Evolutionary conservation across 345 rosid genomes (phyloP), one percentile per base, ranked within the genome.

Genomic region (Linum tenue): DNA sequence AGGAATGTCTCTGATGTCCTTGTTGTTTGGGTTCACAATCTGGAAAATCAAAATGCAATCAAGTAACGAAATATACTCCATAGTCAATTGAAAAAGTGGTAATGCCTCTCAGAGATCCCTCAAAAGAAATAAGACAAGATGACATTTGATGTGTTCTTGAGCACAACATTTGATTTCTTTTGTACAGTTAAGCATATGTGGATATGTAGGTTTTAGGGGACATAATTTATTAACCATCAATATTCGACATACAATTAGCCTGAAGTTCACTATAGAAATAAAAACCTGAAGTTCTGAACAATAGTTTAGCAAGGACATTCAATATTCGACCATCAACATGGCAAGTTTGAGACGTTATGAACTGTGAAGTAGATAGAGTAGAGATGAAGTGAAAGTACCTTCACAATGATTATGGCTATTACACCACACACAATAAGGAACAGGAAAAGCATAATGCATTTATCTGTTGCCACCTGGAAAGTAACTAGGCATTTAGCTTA

Each of bases 381-480:
- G 60, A 57, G 38, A 31, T 3, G 11, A 31, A 15, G 53, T 48
- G 53, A 48, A 22, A 48, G 59, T 87, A 94, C 99, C 99, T 94
- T 94, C 78, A 94, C 99, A 58, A 94, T 39, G 60, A 90, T 94
- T 62, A 94, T 90, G 77, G 89, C 97, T 78, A 94, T 77, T 38
- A 94, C 97, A 65, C 99, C 99, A 0, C 86, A 84, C 63, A 94
- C 99, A 51, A 94, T 84, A 70, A 94, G 97, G 70, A 94, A 80
- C 31, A 90, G 79, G 69, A 94, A 94, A 22, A 82, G 75, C 99
- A 94, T 94, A 66, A 90, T 94, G 85, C 97, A 94, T 83, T 90
- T 94, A 78, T 94, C 99, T 0, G 99, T 90, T 15, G 99, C 99
- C 72, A 94, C 96, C 99, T 94, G 86, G n/a, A 67, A 56, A 50